Evolutionary conservation across 148 eudicot genomes (phyloP).

Genomic region (Spergularia bocconei): DNA sequence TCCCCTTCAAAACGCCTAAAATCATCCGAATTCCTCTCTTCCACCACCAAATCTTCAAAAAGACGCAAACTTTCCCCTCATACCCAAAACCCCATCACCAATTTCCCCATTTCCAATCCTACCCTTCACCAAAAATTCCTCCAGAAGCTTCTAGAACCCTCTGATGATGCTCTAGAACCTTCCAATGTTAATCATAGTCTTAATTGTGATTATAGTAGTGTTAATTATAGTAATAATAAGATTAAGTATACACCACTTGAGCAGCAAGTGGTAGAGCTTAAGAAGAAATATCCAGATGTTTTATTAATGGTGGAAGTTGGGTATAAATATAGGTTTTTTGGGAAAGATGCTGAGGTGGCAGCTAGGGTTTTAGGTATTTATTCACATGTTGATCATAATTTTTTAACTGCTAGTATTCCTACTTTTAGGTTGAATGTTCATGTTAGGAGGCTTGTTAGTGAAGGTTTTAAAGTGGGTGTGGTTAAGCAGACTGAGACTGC

Average conservation of each 20-base stretch:
- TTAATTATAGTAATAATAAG: not conserved
- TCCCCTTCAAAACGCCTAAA: slow-evolving; percentile 78
- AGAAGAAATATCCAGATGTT: slow-evolving; percentile 66
- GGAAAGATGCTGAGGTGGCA: slow-evolving; percentile 85
- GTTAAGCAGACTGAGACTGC: slow-evolving; percentile 94
- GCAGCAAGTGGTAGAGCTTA: slow-evolving; percentile 76
- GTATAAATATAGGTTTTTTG: slow-evolving; percentile 79
- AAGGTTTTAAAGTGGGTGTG: slow-evolving; percentile 92
- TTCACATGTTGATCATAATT: slow-evolving; percentile 85
- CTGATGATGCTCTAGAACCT: slow-evolving; percentile 45
- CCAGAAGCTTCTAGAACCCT: slow-evolving; percentile 74
- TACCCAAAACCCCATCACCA: slow-evolving; percentile 40
- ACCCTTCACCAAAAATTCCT: slow-evolving; percentile 71
- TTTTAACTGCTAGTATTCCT: slow-evolving; percentile 94
- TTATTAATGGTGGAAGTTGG: slow-evolving; percentile 94
- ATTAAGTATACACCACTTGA: slow-evolving; percentile 84
- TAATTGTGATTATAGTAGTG: not conserved
- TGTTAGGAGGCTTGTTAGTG: slow-evolving; percentile 91
- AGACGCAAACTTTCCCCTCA: slow-evolving; percentile 51
- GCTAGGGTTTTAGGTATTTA: slow-evolving; percentile 82
- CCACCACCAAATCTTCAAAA: slow-evolving; percentile 33
- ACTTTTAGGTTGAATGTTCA: slow-evolving; percentile 86
- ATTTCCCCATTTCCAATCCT: slow-evolving; percentile 46
- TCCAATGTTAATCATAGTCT: slow-evolving; percentile 12
- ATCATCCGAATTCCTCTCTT: slow-evolving; percentile 44